Conservation (phyloP, 768 basidiomycete species). For the Kondoa malvinella region DNA sequence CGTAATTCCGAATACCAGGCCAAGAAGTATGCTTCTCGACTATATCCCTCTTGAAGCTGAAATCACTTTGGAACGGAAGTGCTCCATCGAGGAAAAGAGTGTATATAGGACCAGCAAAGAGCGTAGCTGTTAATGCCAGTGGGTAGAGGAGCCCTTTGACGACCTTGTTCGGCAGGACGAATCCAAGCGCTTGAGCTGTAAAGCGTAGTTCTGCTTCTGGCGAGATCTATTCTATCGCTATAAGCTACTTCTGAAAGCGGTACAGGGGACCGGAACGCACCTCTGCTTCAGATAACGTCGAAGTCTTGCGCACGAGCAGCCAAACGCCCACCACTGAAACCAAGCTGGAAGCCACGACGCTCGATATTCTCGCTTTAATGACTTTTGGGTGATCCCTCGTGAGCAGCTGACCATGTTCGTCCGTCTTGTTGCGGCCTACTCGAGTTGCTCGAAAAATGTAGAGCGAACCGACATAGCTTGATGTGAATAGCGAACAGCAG, state of each 20-base stretch:
- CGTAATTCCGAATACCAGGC: constrained; percentile 52
- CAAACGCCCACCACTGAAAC: constrained; percentile 43
- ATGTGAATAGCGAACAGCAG: constrained; percentile 9
- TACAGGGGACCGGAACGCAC: too few species aligned
- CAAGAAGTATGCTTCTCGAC: constrained; percentile 14
- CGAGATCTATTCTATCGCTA: background rate
- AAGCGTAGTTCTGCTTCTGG: background rate
- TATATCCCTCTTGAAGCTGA: constrained; percentile 11
- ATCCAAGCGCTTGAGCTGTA: constrained; percentile 11
- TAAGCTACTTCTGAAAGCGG: too few species aligned
- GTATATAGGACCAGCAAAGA: constrained; percentile 33
- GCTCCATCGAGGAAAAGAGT: constrained; percentile 28
- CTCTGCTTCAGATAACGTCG: background rate
- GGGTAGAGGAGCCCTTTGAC: constrained; percentile 22
- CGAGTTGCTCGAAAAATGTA: constrained; percentile 17
- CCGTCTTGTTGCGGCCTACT: constrained; percentile 7
- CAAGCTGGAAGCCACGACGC: constrained; percentile 49
- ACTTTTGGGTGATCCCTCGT: constrained; percentile 50
- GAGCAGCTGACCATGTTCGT: constrained; percentile 10
- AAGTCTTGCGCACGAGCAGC: constrained; percentile 24
- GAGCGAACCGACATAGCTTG: constrained; percentile 20
- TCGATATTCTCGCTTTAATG: constrained; percentile 57
- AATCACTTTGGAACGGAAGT: constrained; percentile 25
- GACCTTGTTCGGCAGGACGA: constrained; percentile 14
- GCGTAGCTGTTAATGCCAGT: constrained; percentile 29